These are phyloP conservation scores for Fusarium coicis DNA, from an alignment of 2,329 filamentous ascomycete genomes.

Conservation along the genomic window DNA sequence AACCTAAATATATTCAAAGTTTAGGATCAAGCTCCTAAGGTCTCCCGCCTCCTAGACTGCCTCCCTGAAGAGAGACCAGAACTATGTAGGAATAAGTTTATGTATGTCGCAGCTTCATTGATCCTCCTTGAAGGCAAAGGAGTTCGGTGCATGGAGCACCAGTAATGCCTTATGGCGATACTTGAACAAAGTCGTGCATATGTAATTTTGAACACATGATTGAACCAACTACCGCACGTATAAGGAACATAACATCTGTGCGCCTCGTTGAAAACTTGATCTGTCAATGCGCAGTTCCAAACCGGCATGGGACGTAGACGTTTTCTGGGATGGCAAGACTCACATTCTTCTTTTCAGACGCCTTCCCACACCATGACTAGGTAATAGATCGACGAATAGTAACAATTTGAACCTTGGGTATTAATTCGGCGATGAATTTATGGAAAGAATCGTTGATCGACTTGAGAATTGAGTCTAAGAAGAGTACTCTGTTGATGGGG, in stretches of 20 bases:
- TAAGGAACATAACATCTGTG: background rate
- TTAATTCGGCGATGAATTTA: no score
- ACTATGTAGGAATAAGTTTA: rapidly evolving
- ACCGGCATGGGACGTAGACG: background rate
- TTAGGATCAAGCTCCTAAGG: background rate
- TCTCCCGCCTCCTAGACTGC: rapidly evolving
- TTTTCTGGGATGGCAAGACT: background rate
- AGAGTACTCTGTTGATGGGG: no score
- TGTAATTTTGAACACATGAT: rapidly evolving
- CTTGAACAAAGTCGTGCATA: background rate
- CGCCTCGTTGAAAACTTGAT: rapidly evolving
- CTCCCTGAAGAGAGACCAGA: background rate
- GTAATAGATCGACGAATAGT: no score
- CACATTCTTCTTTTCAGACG: no score
- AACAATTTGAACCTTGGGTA: no score
- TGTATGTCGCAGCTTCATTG: background rate
- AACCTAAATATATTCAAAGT: rapidly evolving
- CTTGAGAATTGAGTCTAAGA: no score
- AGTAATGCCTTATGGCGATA: background rate
- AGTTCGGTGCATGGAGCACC: background rate
- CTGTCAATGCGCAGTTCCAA: background rate
- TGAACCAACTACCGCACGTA: rapidly evolving
- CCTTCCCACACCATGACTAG: no score
- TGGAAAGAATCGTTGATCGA: no score
- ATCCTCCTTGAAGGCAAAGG: background rate